Evolutionary conservation across 2,329 filamentous ascomycete genomes (phyloP).

Genomic region (Neofusicoccum parvum): DNA sequence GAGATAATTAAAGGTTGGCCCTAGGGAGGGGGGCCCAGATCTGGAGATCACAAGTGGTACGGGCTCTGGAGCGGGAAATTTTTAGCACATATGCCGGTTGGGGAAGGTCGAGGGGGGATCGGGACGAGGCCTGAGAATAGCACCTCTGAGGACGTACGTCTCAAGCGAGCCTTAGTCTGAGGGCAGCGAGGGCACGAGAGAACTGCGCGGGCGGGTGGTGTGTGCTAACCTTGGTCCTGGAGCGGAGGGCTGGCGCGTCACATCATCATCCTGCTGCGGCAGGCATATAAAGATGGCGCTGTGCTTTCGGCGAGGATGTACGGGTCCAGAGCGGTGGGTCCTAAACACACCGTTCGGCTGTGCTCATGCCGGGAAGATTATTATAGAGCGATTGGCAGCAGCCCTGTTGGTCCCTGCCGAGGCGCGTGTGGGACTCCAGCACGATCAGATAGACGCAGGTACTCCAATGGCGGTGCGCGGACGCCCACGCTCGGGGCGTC

Average conservation of each 20-base stretch:
- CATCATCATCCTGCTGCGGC: slow-evolving; percentile 21
- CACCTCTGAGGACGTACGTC: neutral
- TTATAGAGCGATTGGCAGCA: slow-evolving; percentile 19
- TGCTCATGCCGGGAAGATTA: slow-evolving; percentile 19
- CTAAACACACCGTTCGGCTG: slow-evolving; percentile 20
- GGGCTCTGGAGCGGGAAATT: slow-evolving; percentile 14
- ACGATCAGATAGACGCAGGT: slow-evolving; percentile 19
- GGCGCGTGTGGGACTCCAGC: slow-evolving; percentile 5
- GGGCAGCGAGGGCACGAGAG: neutral
- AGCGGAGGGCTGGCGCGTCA: slow-evolving; percentile 20
- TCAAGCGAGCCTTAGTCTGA: slow-evolving; percentile 17
- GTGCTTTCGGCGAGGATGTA: slow-evolving; percentile 11
- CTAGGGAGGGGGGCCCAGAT: slow-evolving; percentile 11
- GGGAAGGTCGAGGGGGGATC: slow-evolving; percentile 16
- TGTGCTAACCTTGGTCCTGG: slow-evolving; percentile 18
- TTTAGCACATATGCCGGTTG: slow-evolving; percentile 14
- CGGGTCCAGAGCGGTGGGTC: slow-evolving; percentile 19
- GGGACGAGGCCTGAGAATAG: slow-evolving; percentile 15
- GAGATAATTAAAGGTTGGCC: slow-evolving; percentile 20
- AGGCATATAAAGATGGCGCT: slow-evolving; percentile 21
- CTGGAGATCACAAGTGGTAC: slow-evolving; percentile 18
- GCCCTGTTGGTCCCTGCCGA: slow-evolving; percentile 7
- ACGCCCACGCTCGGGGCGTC: neutral
- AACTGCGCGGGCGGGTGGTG: slow-evolving; percentile 6
- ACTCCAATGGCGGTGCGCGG: slow-evolving; percentile 17